These are phyloP conservation scores for Pseudogymnoascus sp. DNA, from an alignment of 2,329 filamentous ascomycete genomes.

Conservation along the genomic window DNA sequence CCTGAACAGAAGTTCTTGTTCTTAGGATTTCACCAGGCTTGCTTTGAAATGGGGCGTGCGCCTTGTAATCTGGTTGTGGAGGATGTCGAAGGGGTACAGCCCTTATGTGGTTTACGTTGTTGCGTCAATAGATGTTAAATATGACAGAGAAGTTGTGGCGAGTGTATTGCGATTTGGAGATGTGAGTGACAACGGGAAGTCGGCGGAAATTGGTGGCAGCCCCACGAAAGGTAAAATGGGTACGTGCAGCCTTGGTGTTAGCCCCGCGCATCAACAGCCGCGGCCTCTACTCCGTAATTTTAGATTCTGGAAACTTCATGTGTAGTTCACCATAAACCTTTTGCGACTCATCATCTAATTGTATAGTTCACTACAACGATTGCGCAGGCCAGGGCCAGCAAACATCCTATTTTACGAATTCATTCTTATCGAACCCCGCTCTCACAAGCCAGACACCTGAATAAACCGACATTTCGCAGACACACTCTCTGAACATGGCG, in stretches of 20 bases:
- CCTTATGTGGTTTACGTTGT: not conserved
- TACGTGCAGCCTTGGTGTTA: constrained; percentile 5
- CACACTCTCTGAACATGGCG: not conserved
- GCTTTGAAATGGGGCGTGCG: not conserved
- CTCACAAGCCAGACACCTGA: not conserved
- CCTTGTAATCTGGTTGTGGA: not conserved
- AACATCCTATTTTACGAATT: not conserved
- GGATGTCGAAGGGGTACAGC: not conserved
- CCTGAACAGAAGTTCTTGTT: not conserved
- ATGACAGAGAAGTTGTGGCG: not conserved
- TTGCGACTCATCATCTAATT: not conserved
- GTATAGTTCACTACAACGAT: not conserved
- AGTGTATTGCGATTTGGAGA: constrained; percentile 1
- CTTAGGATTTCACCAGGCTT: not conserved
- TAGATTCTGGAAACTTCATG: not conserved
- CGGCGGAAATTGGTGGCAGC: constrained; percentile 6
- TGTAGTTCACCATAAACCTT: not conserved
- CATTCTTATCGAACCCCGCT: not conserved
- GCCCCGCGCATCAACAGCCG: constrained; percentile 7
- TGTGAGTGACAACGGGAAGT: constrained; percentile 8
- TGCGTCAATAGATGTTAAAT: not conserved
- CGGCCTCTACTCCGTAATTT: not conserved
- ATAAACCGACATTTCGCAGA: not conserved
- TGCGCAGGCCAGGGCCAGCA: not conserved
- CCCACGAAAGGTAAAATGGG: constrained; percentile 6